Base-by-base conservation (phyloP, 1,284 basidiomycete genomes). In the Microbotryum silenes-acaulis region DNA sequence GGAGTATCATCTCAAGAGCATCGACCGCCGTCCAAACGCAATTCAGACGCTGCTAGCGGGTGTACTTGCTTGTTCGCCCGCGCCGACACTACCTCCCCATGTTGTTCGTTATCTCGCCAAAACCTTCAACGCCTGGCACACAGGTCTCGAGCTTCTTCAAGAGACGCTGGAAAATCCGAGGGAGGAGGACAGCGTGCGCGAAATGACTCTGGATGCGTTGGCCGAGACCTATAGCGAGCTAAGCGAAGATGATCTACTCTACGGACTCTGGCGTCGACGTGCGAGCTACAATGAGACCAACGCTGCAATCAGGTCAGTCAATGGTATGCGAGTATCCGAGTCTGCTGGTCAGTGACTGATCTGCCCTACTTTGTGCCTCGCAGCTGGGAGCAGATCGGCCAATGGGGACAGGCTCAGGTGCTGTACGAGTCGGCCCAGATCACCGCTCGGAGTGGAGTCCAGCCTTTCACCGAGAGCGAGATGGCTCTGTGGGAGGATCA, bases 401-500 rank as follows among this genome's bases (percentile, higher is more conserved):
- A 96, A 81, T 98, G 94, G 93, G 87, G 89, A 44, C 87, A 94
- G 73, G 92, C 96, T 0, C 85, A 91, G 62, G 83, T 82, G 37
- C 42, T 72, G 57, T 97, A 99, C 77, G 96, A 99, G 76, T 79
- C 80, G 29, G 96, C 94, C 1, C 93, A 97, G 76, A 85, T 81
- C 70, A 91, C 87, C 74, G 88, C 91, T 6, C 83, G 92, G 51
- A 81, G 84, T 14, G 90, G 91, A 9, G 64, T 66, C 16, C 84
- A 97, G 53, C 86, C 92, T 1, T 98, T 96, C 78, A 88, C 89
- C 44, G 96, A 99, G 76, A 83, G 88, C 7, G 96, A 99, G 76
- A 98, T 96, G 75, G 91, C 89, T 71, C 79, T 99, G 21, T 99
- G 96, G 96, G 96, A 98, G 75, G 97, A 99, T 74, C 96, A 99